phyloP scores from a whole-genome alignment of 495 filamentous ascomycete genomes.

The Hypomontagnella monticulosa region DNA sequence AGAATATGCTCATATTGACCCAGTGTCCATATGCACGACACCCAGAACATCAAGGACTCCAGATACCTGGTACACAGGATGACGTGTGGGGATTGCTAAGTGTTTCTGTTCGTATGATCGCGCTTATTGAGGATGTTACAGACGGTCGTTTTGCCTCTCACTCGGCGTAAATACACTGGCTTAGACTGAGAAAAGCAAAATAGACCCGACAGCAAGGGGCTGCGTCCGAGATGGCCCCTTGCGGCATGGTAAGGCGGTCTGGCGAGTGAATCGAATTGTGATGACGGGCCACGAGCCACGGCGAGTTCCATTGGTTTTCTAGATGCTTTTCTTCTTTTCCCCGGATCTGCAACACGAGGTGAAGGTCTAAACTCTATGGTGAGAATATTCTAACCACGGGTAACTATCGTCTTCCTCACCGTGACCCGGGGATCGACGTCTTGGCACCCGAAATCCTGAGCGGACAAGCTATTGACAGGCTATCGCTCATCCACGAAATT shows the following conservation, averaged over 20 bases:
- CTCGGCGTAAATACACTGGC: not conserved
- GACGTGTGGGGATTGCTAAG: conserved; percentile 31
- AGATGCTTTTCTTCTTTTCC: not conserved
- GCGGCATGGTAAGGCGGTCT: conserved; percentile 3
- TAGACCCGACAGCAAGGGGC: not conserved
- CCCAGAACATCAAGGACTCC: conserved; percentile 12
- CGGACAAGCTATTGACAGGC: not conserved
- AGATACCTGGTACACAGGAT: conserved; percentile 12
- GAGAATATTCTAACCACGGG: not conserved
- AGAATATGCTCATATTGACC: not conserved
- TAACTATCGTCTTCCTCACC: conserved; percentile 8
- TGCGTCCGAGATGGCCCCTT: not conserved
- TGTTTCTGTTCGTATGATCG: not conserved
- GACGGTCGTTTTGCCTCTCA: conserved; percentile 12
- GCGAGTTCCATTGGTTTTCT: conserved; percentile 3
- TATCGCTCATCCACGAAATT: not conserved
- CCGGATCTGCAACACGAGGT: not conserved
- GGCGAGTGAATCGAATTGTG: not conserved
- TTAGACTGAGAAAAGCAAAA: too few species aligned
- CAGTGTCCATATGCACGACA: not conserved
- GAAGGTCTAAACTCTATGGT: not conserved
- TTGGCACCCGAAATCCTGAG: conserved; percentile 16
- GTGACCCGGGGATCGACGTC: conserved; percentile 1
- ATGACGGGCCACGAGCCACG: conserved; percentile 10
- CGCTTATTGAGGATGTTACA: conserved; percentile 1